Conservation (phyloP, 768 basidiomycete species). For the Mycena chlorophos region DNA sequence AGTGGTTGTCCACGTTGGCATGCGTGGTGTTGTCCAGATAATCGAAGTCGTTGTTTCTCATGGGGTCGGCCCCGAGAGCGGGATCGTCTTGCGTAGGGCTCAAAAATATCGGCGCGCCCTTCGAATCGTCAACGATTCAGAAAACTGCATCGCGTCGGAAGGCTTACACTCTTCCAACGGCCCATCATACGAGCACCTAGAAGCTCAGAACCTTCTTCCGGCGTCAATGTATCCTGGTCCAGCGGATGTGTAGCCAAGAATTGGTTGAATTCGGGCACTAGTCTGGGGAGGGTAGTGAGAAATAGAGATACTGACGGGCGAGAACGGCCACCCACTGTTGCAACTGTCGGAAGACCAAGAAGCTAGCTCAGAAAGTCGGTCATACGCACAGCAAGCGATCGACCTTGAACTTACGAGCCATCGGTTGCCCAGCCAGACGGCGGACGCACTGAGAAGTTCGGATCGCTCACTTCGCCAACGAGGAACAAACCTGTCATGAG, state of each 20-base stretch:
- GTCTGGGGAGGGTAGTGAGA: no score
- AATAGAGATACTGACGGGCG: no score
- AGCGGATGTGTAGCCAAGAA: slow-evolving; percentile 24
- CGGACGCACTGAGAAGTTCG: slow-evolving; percentile 13
- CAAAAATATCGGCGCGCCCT: slow-evolving; percentile 21
- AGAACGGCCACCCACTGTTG: no score
- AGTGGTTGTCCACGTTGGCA: no score
- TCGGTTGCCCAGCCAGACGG: slow-evolving; percentile 28
- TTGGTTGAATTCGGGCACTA: slow-evolving; percentile 33
- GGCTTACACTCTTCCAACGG: slow-evolving; percentile 32
- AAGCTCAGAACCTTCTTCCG: slow-evolving; percentile 27
- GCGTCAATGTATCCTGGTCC: slow-evolving; percentile 14
- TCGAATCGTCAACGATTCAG: slow-evolving; percentile 21
- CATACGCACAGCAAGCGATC: no score
- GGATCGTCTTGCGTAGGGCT: slow-evolving; percentile 20
- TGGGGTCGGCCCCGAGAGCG: slow-evolving; percentile 7
- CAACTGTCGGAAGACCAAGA: slow-evolving; percentile 37
- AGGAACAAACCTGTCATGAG: slow-evolving; percentile 13
- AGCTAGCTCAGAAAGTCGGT: no score
- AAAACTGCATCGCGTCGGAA: neutral
- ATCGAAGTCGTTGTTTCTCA: slow-evolving; percentile 14
- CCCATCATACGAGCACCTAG: slow-evolving; percentile 35
- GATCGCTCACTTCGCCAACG: slow-evolving; percentile 29
- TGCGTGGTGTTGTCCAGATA: no score
- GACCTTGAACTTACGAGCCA: no score